Percentiles rank a stretch among this genome's conserved stretches.
Conservation (phyloP, 148 eudicot genomes). For the Chenopodium quinoa region DNA sequence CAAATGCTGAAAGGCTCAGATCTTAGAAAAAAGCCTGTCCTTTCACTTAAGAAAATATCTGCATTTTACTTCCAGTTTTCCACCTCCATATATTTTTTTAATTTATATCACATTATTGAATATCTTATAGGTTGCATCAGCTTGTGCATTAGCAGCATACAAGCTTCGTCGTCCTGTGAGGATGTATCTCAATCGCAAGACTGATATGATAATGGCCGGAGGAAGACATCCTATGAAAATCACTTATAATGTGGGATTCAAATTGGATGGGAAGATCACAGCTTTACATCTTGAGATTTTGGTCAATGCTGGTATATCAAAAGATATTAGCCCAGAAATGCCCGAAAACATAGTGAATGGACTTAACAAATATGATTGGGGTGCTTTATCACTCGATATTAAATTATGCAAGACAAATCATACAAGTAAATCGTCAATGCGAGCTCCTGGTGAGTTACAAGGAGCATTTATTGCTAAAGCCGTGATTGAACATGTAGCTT, state of each 20-base stretch:
- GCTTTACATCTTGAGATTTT: conserved; percentile 68
- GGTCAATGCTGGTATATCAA: conserved; percentile 54
- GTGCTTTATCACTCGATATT: conserved; percentile 71
- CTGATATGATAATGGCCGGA: conserved; percentile 90
- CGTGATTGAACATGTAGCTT: conserved; percentile 77
- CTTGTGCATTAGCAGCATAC: conserved; percentile 89
- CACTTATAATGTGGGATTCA: conserved; percentile 79
- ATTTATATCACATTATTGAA: background rate
- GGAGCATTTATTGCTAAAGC: conserved; percentile 85
- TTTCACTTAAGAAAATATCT: background rate
- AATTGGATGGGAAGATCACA: conserved; percentile 78
- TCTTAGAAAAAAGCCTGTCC: background rate
- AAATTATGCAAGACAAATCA: conserved; percentile 86
- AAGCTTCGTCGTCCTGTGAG: conserved; percentile 73
- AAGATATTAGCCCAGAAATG: conserved; percentile 58
- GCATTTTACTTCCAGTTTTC: background rate
- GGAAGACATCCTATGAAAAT: conserved; percentile 97
- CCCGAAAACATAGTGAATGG: conserved; percentile 44
- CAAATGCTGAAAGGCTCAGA: background rate
- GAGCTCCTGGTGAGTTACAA: conserved; percentile 85
- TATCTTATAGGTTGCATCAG: conserved; percentile 58
- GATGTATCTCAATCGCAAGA: conserved; percentile 68
- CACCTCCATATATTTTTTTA: background rate
- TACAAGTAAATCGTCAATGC: conserved; percentile 74
- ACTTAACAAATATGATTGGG: conserved; percentile 81